Conservation (phyloP, 2,329 filamentous ascomycete genomes). For the Hypoxylon sp. region DNA sequence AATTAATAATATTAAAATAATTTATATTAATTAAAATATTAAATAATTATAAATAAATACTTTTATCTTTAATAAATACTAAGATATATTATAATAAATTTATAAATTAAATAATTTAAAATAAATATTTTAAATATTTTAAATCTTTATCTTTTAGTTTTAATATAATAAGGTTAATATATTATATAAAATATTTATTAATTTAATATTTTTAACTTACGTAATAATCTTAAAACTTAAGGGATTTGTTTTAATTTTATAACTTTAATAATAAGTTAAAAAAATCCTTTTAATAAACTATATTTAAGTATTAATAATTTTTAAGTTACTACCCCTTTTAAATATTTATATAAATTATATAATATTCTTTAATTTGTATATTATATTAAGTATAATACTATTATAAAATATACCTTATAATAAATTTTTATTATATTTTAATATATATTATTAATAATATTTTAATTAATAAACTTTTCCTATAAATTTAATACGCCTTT, state of each 20-base stretch:
- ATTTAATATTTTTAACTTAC: not conserved
- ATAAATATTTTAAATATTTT: not conserved
- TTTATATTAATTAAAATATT: not conserved
- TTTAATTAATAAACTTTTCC: too few relatives aligned
- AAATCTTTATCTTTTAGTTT: not conserved
- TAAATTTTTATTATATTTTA: not conserved
- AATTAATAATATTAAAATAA: not conserved
- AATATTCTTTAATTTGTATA: too few relatives aligned
- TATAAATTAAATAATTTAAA: not conserved
- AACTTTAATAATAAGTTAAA: not conserved
- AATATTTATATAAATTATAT: too few relatives aligned
- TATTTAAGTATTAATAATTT: not conserved
- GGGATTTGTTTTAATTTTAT: not conserved
- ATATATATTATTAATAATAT: not conserved
- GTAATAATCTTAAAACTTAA: not conserved
- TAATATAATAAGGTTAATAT: not conserved
- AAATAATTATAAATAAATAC: slow-evolving; percentile 6
- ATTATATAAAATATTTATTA: not conserved
- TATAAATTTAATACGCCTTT: too few relatives aligned
- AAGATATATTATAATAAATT: not conserved
- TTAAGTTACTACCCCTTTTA: too few relatives aligned
- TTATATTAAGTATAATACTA: too few relatives aligned
- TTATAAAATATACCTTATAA: not conserved
- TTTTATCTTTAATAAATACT: too few relatives aligned
- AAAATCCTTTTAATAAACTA: not conserved